Evolutionary conservation across 1,284 basidiomycete genomes (phyloP).

Genomic region (Xanthoconium separans): DNA sequence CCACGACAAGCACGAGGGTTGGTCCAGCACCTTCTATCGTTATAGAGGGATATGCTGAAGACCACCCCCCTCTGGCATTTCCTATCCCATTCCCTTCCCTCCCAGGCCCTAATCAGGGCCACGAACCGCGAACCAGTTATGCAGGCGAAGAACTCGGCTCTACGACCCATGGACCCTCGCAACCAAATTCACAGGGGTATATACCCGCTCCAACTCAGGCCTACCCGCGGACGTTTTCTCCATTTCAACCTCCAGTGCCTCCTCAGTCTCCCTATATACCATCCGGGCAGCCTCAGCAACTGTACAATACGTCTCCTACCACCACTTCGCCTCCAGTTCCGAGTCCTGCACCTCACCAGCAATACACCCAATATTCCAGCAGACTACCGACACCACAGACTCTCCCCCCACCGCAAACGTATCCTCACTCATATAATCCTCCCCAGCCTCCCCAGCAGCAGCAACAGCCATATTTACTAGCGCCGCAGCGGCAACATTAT

Average conservation of each 20-base stretch:
- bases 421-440: slow-evolving; percentile 7
- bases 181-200: slow-evolving; percentile 15
- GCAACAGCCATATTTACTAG: slow-evolving; percentile 11
- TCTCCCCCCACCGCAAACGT: slow-evolving; percentile 10
- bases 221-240: slow-evolving; percentile 8
- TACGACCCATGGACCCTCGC: slow-evolving; percentile 5
- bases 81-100: slow-evolving; percentile 5
- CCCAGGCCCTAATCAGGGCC: background rate
- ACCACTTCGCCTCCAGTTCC: background rate
- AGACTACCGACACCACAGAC: slow-evolving; percentile 11
- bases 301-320: slow-evolving; percentile 5
- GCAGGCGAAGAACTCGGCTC: slow-evolving; percentile 2
- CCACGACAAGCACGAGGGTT: background rate
- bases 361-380: slow-evolving; percentile 15
- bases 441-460: slow-evolving; percentile 14
- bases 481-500: slow-evolving; percentile 10
- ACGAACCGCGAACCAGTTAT: background rate
- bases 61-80: slow-evolving; percentile 1
- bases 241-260: slow-evolving; percentile 6
- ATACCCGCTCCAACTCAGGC: slow-evolving; percentile 5
- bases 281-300: slow-evolving; percentile 18
- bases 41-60: slow-evolving; percentile 11
- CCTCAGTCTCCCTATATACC: slow-evolving; percentile 11
- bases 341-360: slow-evolving; percentile 1
- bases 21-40: slow-evolving; percentile 18